Base-by-base conservation (phyloP, 345 rosid genomes). In the Kernera saxatilis region DNA sequence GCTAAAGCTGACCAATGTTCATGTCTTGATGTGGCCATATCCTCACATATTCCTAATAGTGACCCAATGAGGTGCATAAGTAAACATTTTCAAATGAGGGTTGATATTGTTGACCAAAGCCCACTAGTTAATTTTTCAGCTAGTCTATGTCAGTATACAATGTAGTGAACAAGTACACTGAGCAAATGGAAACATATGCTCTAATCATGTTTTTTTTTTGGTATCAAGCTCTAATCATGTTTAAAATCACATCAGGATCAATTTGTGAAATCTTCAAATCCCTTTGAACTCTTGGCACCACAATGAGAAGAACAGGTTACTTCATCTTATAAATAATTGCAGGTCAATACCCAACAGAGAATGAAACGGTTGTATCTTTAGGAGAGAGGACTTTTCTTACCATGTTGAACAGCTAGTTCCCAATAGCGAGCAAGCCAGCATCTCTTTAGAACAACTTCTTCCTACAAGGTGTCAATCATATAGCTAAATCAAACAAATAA, bases 361-460 rank as follows among this genome's bases (percentile, higher is more conserved):
- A 57, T 50, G 3, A 21, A 58, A 29, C 13, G 12, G 26, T 36
- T 49, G n/a, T 14, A 37, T 60, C 14, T 26, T 8, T 19, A 59
- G 52, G 19, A 60, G 35, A 33, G 41, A 33, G 17, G 59, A 36
- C 12, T 25, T 57, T 21, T 52, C 50, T 30, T 82, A 90, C 99
- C 94, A 79, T 95, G 86, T 40, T 84, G 86, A 33, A 85, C 89
- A 74, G 97, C 97, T 62, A 95, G 80, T 71, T 91, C 96, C 99
- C 99, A 95, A 79, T 92, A 88, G 55, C 98, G 97, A 77, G 99
- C 98, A 81, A 95, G 97, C 99, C 99, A 95, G 70, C 99, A 95
- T 79, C 98, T 90, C 87, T 92, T 95, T 77, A 95, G 65, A 62
- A 92, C 99, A 71, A 95, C 98, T 84, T 95, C 99, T 78, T 95